A percentile compares a stretch with the other conserved stretches of the same genome.
Evolutionary conservation across 495 filamentous ascomycete species (phyloP).

Genomic region (Neurospora discreta): DNA sequence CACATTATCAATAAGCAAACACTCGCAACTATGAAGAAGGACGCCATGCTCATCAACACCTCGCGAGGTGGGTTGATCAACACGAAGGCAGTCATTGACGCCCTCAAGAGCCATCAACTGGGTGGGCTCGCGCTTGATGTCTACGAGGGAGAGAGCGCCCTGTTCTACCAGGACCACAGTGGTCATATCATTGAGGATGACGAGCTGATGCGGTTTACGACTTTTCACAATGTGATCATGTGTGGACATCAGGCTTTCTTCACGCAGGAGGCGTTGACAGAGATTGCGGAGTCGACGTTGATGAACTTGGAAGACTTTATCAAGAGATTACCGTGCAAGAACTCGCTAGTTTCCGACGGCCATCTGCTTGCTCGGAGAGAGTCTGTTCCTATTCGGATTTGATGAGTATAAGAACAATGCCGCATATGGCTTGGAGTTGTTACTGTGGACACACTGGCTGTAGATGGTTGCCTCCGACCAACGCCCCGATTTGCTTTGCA

Average conservation of each 20-base stretch:
- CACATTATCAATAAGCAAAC: conserved; percentile 49
- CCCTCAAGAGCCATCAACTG: conserved; percentile 45
- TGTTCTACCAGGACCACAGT: conserved; percentile 57
- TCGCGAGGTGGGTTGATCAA: conserved; percentile 54
- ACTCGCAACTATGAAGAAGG: conserved; percentile 44
- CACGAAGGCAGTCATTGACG: conserved; percentile 45
- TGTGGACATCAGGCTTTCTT: conserved; percentile 64
- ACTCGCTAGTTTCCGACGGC: conserved; percentile 23
- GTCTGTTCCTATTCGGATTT: conserved; percentile 16
- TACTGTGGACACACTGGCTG: not conserved
- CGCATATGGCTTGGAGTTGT: not conserved
- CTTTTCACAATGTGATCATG: conserved; percentile 58
- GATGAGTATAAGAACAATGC: not conserved
- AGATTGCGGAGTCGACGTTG: conserved; percentile 53
- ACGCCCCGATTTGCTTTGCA: not conserved
- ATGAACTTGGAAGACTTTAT: conserved; percentile 37
- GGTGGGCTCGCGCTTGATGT: conserved; percentile 48
- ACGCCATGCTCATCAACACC: conserved; percentile 54
- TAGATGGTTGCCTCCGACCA: not conserved
- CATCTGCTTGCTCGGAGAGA: conserved; percentile 5
- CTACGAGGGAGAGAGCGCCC: conserved; percentile 41
- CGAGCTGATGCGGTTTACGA: conserved; percentile 54
- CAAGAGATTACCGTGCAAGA: conserved; percentile 20
- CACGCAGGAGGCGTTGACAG: conserved; percentile 51
- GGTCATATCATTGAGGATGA: conserved; percentile 61